Evolutionary conservation across 768 basidiomycete genomes (phyloP), one percentile per base, ranked within the genome.

Genomic region (Leccinellum albellum): DNA sequence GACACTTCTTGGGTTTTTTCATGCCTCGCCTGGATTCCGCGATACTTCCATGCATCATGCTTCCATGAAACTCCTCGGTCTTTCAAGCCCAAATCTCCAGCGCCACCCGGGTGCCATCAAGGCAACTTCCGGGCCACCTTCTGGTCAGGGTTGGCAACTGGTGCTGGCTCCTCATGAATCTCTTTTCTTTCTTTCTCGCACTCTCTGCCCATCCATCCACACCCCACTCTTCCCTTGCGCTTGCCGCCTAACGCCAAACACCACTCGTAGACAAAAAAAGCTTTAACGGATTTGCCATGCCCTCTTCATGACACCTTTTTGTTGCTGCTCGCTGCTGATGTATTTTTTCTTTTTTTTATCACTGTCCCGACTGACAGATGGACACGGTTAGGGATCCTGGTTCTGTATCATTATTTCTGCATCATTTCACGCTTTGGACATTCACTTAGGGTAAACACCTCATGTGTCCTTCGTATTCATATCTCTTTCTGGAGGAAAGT

Each of bases 351-450:
- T 72, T 21, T 69, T 72, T 63, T 55, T 70, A 73, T 68, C 60
- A 28, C 55, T 66, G 59, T 56, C 46, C 37, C 42, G 35, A 60
- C 31, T 31, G 61, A 65, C 63, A 20, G 40, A 21, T 20, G 20
- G 20, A 42, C 40, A 40, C n/a, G n/a, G 37, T n/a, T 2, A 0
- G 35, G 35, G 68, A 58, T 45, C 54, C 58, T 57, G 58, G 54
- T 58, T 57, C 47, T 73, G 72, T 73, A 73, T 72, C 68, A 62
- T 72, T 73, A 71, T 42, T 73, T 63, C 58, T 45, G 70, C 71
- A 73, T 72, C 60, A 60, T 63, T 66, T 48, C 66, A 21, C 40
- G 20, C 59, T 53, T 60, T 57, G 69, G 64, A 70, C 68, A 31
- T 56, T 58, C 21, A 23, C 40, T 42, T 21, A 50, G 31, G 20